Base-by-base conservation (phyloP, 83 land plant species). In the Picea mariana region DNA sequence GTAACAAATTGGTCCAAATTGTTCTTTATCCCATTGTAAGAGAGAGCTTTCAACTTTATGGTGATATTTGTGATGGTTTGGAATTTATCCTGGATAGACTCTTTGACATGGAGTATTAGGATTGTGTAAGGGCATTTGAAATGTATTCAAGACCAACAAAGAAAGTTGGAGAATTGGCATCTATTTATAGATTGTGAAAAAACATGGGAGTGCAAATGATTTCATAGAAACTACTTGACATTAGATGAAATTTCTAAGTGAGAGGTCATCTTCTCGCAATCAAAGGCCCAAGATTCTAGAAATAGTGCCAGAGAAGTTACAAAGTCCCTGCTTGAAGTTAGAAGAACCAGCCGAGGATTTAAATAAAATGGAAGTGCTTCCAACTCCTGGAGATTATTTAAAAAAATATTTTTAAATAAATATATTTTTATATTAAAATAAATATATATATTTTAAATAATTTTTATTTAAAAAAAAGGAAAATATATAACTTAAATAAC, bases 31-130 rank as follows among this genome's bases (percentile, higher is more conserved):
- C 83, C 9, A 59, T 90, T 12, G 80, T 90, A 23, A 77, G 58
- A 31, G 92, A 90, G 52, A 90, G 90, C 84, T 85, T 85, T 31
- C 88, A 89, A 63, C 79, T 88, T 16, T 88, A 88, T 72, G 65
- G 60, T 23, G 88, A 90, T 44, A 83, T 90, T 12, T 63, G 86
- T 40, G 91, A 90, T 61, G 91, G 84, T 0, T 62, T 86, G 68
- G 69, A 82, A 8, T 40, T 85, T 11, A 75, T 90, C 20, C 79
- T 88, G 2, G 92, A 90, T 69, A 83, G 60, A 34, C 88, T 90
- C 52, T 90, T 90, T 82, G 92, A 90, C 47, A 88, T 90, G 92
- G 92, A 90, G 60, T 80, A 85, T 34, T 40, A 62, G 9, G 83
- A 83, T 47, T 71, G 79, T 27, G 82, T 64, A 18, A 88, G 83